Conservation (phyloP, 2,329 filamentous ascomycete species). For the Tolypocladium tundrense region DNA sequence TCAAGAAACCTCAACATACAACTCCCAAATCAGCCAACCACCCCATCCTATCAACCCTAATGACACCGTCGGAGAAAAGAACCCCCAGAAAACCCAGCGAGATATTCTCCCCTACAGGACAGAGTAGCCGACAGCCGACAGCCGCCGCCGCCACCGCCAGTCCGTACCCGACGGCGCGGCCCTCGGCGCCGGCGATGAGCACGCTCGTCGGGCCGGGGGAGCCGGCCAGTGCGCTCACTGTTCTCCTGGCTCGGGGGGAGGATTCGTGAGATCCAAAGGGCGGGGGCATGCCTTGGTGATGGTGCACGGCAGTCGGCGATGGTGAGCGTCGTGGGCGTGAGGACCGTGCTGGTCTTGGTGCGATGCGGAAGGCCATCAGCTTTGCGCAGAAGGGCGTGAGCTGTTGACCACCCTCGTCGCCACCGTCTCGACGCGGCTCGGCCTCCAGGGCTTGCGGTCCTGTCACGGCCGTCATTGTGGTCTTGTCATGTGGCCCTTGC, state of each 20-base stretch:
- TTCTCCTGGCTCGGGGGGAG: constrained; percentile 1
- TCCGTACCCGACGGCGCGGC: constrained; percentile 8
- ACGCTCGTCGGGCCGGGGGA: neutral
- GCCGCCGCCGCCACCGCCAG: constrained; percentile 17
- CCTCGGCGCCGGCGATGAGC: constrained; percentile 9
- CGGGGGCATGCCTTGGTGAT: constrained; percentile 20
- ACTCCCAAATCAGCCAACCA: neutral
- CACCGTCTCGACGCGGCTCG: constrained; percentile 12
- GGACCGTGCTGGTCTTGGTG: constrained; percentile 42
- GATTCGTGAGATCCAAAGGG: neutral
- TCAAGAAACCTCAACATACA: neutral
- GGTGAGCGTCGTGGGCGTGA: constrained; percentile 42
- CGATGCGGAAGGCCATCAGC: constrained; percentile 41
- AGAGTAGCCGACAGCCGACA: constrained; percentile 13
- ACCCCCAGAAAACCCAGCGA: neutral
- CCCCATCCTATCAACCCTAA: neutral
- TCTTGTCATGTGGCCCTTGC: neutral
- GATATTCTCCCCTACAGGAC: constrained; percentile 15
- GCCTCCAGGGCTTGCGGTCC: neutral
- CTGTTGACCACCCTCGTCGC: constrained; percentile 21
- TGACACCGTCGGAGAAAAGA: neutral
- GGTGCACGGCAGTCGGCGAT: constrained; percentile 45
- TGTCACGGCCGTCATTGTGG: neutral
- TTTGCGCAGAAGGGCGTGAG: constrained; percentile 32
- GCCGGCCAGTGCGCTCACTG: neutral